Base-by-base conservation (phyloP, 1,139 yeast genomes). In the Candida tunisiensis region DNA sequence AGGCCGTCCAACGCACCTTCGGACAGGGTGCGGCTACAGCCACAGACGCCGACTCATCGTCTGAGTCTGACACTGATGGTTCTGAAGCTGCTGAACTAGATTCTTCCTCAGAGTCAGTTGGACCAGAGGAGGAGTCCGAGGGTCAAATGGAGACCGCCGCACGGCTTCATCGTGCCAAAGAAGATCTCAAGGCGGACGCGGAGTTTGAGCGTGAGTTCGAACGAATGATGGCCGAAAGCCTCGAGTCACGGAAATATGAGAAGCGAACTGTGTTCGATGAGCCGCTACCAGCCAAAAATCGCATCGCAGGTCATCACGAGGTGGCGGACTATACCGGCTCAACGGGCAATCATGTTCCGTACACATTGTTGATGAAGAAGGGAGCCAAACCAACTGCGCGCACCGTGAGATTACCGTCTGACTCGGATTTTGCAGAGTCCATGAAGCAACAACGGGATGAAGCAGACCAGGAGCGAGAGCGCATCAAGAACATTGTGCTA, bases 171-270 rank as follows among this genome's bases (percentile, higher is more conserved):
- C 25, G 35, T 15, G 30, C 32, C 8, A 30, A 31, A 9, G 38
- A 35, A 15, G 41, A 43, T 23, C 30, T 38, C 10, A 36, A 37
- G 21, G 51, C 48, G 4, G 37, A 34, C 27, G 49, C 39, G 16
- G 55, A 51, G 25, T 43, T 52, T 34, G 57, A 52, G 23, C 35
- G 41, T 6, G 56, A 52, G 26, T 51, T 53, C 28, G 42, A 49
- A 19, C 35, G 33, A 28, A 34, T 53, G 28, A 43, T 53, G 49
- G 29, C 42, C 8, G 55, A 49, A 23, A 35, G 56, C 14, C 31
- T 41, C 15, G 45, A 39, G 19, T 28, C 34, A 5, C 22, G 10
- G 23, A 31, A 34, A 16, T 17, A 28, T 11, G 44, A 36, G 13
- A 27, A 37, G 26, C 31, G 36, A 8, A 29, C 35, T 9, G 32